Conservation (phyloP, 2,329 filamentous ascomycete genomes). For the Fragosphaeria purpurea region DNA sequence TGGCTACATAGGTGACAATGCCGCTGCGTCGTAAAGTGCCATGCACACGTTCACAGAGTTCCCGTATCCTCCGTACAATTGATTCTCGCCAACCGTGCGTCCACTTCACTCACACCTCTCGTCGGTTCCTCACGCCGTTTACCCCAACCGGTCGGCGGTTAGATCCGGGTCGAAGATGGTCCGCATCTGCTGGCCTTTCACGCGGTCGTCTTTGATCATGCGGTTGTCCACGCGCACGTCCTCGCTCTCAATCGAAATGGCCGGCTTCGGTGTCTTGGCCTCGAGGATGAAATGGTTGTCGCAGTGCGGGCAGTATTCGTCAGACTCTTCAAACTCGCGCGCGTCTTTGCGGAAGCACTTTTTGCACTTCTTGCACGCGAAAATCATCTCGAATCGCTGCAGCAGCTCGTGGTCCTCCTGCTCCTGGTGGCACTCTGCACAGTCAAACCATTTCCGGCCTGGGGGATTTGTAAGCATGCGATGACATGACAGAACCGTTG, state of each 20-base stretch:
- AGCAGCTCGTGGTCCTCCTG: constrained; percentile 65
- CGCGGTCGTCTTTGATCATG: constrained; percentile 88
- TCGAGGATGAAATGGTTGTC: constrained; percentile 98
- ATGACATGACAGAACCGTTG: background rate
- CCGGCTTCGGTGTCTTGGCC: constrained; percentile 71
- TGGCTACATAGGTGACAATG: too few species aligned
- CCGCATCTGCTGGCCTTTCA: constrained; percentile 47
- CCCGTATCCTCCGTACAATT: too few species aligned
- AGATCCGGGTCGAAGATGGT: constrained; percentile 69
- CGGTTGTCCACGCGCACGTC: constrained; percentile 76
- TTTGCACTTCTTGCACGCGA: constrained; percentile 97
- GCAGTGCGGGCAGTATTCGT: constrained; percentile 98
- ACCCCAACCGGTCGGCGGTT: constrained; percentile 68
- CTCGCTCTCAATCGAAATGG: constrained; percentile 80
- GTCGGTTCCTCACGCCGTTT: constrained; percentile 18
- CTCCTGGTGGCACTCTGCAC: constrained; percentile 86
- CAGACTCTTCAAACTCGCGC: constrained; percentile 84
- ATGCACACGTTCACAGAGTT: too few species aligned
- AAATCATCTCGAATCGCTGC: constrained; percentile 78
- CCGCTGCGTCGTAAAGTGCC: too few species aligned
- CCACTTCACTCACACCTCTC: background rate
- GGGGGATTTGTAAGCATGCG: background rate
- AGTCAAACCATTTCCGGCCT: constrained; percentile 98
- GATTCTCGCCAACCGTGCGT: too few species aligned
- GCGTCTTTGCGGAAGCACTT: constrained; percentile 96